Evolutionary conservation across 2,329 filamentous ascomycete genomes (phyloP), one percentile per base, ranked within the genome.

Genomic region (Byssothecium circinans): DNA sequence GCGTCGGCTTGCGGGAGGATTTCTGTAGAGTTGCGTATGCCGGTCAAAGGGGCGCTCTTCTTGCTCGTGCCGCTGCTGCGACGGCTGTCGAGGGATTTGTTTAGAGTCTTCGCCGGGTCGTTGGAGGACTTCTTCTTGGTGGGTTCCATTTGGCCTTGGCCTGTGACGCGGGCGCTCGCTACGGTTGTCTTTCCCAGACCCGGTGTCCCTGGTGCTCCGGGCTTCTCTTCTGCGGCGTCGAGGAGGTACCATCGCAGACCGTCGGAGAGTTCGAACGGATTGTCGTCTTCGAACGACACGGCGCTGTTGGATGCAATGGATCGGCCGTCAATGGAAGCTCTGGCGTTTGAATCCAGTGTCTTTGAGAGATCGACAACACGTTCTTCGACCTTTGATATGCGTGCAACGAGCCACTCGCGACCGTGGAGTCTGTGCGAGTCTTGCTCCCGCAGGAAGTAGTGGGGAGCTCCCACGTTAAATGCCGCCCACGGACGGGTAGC

Each of bases 381-480:
- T 68, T 96, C 90, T 74, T 97, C 90, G 18, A 97, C 85, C 55
- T 89, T 90, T 11, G 85, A 85, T 49, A 99, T 97, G 14, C 94
- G 86, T 8, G 94, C 94, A 7, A 99, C 86, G n/a, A 99, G 83
- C 91, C 94, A 99, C 67, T 99, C 94, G 29, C 92, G 83, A 39
- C 85, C 86, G 23, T 86, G 84, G 5, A 99, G 77, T 51, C 89
- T 86, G 71, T 99, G 95, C 1, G 81, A 81, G 60, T 97, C 92
- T 68, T 95, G 88, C 70, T 99, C 94, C 29, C 91, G 88, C 2
- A 99, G 79, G 75, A 99, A 99, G 74, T 94, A 97, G 69, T 99
- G 94, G 8, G 94, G 94, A 50, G 92, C 95, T 1, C 91, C 92
- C 25, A 99, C 89, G 62, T 99, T 99, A 80, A 99, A 99, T 0